Evolutionary conservation across 1,139 yeast species (phyloP), one percentile per base, ranked within the genome.

Genomic region (Candida gigantensis): DNA sequence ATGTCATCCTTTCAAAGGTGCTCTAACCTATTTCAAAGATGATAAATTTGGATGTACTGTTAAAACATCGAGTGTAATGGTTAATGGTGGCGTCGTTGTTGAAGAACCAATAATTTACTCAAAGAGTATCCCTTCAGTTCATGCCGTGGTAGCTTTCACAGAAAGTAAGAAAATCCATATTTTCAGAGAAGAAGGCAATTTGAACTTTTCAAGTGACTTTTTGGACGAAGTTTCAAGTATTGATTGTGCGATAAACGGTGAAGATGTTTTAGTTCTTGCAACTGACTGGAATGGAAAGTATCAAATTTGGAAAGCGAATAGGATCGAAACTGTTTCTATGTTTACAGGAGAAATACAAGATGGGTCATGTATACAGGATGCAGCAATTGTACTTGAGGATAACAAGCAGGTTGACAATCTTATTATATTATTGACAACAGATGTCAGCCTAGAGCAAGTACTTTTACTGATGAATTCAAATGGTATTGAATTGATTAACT

Each of bases 201-300:
- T 21, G 12, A 12, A 18, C 14, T 13, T 16, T 8, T 6, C 11
- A 23, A 32, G 14, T 13, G 18, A 9, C 10, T 3, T 18, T 2
- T 13, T 9, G 4, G 25, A 30, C 4, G 42, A 39, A 15, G 30
- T 39, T 14, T 19, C 28, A 19, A 24, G 31, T 14, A 16, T 33
- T n/a, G 40, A 37, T 34, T 17, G 25, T 27, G n/a, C n/a, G n/a
- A 12, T 18, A 13, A 10, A 10, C 3, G 11, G 15, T 10, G 26
- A 24, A 16, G 2, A 9, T 18, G 15, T 13, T 11, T 13, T 29
- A 11, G 4, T 37, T 24, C 19, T 24, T 6, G 15, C 8, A 8
- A 19, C 12, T 11, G 28, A 28, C 16, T 27, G 30, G n/a, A 11
- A 26, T n/a, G 41, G 41, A 11, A 14, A 23, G 11, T 37, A 30